A percentile compares a stretch with the other conserved stretches of the same genome.
phyloP scores from a whole-genome alignment of 306 rosid genomes.

The Hippophae gyantsensis region DNA sequence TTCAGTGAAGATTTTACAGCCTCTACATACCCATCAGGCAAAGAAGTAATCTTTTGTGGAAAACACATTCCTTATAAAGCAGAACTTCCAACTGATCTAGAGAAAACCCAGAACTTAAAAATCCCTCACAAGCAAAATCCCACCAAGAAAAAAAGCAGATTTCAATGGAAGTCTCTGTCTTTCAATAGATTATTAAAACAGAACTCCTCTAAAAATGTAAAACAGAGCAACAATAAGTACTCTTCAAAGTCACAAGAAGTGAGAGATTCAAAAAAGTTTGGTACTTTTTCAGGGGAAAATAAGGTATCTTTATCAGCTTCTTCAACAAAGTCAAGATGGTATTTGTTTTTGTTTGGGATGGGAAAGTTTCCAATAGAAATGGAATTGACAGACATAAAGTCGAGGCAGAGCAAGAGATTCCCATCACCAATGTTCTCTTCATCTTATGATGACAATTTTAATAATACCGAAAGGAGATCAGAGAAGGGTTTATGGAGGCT shows the following conservation, averaged over 20 bases:
- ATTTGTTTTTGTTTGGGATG: constrained; percentile 55
- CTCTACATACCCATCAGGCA: constrained; percentile 21
- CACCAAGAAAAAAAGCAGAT: no score
- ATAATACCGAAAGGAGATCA: no score
- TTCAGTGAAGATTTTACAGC: constrained; percentile 47
- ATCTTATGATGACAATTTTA: neutral
- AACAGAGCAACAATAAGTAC: neutral
- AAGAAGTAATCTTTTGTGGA: constrained; percentile 68
- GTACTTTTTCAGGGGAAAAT: constrained; percentile 2
- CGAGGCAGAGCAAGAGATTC: constrained; percentile 38
- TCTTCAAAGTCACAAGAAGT: no score
- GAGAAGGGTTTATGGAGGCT: no score
- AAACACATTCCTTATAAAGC: constrained; percentile 56
- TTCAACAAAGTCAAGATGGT: constrained; percentile 48
- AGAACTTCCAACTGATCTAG: neutral
- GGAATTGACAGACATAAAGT: constrained; percentile 51
- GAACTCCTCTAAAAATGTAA: neutral
- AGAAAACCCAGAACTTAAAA: neutral
- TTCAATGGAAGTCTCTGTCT: no score
- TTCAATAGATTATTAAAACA: no score
- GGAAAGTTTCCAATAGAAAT: constrained; percentile 36
- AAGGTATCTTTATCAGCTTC: constrained; percentile 38
- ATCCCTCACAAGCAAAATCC: neutral
- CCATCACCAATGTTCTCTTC: constrained; percentile 21
- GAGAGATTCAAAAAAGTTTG: neutral